Evolutionary conservation across 2,329 filamentous ascomycete genomes (phyloP), one percentile per base, ranked within the genome.

Genomic region (Colletotrichum limetticola): DNA sequence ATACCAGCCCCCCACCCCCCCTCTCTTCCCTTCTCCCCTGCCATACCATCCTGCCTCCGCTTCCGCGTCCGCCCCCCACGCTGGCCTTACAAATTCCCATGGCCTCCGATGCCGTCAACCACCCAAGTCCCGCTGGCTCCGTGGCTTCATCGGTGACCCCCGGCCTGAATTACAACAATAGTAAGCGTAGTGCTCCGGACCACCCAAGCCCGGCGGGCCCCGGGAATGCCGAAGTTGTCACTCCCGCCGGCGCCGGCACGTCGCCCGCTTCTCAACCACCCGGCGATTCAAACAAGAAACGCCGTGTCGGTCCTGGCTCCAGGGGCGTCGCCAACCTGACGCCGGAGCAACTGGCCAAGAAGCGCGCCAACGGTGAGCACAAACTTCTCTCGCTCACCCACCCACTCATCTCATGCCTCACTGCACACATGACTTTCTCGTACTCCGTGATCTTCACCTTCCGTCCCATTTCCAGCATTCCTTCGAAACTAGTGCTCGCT

Each of bases 341-440:
- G 1, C 90, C 92, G 46, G 93, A 95, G 78, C 92, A 95, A 82
- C 85, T 95, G 63, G 90, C 91, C 71, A 93, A 94, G 81, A 90
- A 90, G 79, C 84, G 89, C 69, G 88, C 88, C 37, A 90, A 89
- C 78, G 88, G 88, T 89, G 80, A 78, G 84, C 82, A 59, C 6
- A 35, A 35, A 58, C 49, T 42, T 35, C 46, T 30, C 24, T 19
- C 19, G 53, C 52, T 60, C 55, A 53, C 37, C n/a, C 30, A 55
- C 65, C 11, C 32, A 35, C 11, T 9, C 56, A 4, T 14, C 14
- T 8, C n/a, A 65, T 57, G 30, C 60, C 35, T 59, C 46, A 42
- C 37, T 66, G 46, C 46, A 49, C 42, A 42, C 42, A 22, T 59
- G 19, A 19, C 75, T 91, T 91, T 22, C 37, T 53, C 6, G n/a